Base-by-base conservation (phyloP, 306 rosid genomes). In the Medicago ruthenica region DNA sequence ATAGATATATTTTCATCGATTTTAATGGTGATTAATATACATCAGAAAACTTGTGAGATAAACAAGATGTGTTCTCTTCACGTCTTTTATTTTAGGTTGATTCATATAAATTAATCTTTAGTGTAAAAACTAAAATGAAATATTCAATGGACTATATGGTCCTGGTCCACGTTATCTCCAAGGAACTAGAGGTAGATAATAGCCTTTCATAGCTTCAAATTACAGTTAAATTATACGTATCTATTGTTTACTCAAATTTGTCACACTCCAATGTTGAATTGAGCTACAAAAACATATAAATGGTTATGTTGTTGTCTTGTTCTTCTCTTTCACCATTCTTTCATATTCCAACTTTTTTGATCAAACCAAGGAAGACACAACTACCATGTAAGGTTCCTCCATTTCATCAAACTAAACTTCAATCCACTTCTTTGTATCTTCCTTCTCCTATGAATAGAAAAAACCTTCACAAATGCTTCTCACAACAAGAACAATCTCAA, bases 391-490 rank as follows among this genome's bases (percentile, higher is more conserved):
- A 76, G 13, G 20, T 6, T 70, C 47, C 45, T 42, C 62, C 59
- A 48, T 16, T 66, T 73, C 71, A 68, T 37, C 79, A 73, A 75
- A 64, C 72, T 63, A 73, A 47, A 16, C 53, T 62, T 42, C 82
- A 63, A 42, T 76, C 15, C 13, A 64, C 53, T 73, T 64, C 74
- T 58, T 37, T n/a, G 16, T 7, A 62, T 27, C 22, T 78, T 74
- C 54, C 58, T 76, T 64, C 65, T 74, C 40, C 51, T 76, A 58
- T 70, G 31, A 74, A 27, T 58, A 34, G 77, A 24, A 77, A 74
- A 75, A 80, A 14, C 9, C 51, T 53, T 31, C 71, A 62, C 44
- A 76, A 80, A 72, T 86, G 89, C 83, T 79, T 82, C 76, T 79
- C 67, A 66, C 84, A 73, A 73, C 86, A 73, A 75, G 77, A 8